phyloP scores from a whole-genome alignment of 345 rosid species.

The Eucalyptus curtisii region DNA sequence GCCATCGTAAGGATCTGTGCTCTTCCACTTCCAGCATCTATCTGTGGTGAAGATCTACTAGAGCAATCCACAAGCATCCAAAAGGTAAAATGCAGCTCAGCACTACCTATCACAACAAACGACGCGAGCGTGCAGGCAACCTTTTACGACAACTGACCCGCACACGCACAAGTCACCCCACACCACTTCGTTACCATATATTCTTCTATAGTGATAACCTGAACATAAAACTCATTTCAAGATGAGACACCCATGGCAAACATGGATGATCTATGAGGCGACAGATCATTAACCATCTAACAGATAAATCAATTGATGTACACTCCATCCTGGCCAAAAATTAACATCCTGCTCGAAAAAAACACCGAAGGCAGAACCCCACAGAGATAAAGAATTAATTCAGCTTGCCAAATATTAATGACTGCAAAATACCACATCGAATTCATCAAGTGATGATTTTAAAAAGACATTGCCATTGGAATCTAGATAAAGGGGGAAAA shows the following conservation, averaged over 20 bases:
- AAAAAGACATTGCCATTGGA: not conserved
- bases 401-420: not conserved
- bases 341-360: not conserved
- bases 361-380: not conserved
- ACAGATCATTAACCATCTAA: not conserved
- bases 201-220: not conserved
- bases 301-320: not conserved
- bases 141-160: not conserved
- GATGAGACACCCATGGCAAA: not conserved
- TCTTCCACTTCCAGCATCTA: not conserved
- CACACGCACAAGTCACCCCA: not conserved
- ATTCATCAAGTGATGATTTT: not conserved
- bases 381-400: not conserved
- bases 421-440: not conserved
- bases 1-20: not conserved
- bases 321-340: not conserved
- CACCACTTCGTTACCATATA: not conserved
- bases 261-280: not conserved
- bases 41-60: not conserved
- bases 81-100: not conserved
- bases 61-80: not conserved
- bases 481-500: not conserved
- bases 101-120: not conserved
- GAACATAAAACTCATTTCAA: not conserved
- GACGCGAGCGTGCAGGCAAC: not conserved